Percentiles rank a stretch among this genome's conserved stretches.
Evolutionary conservation across 495 filamentous ascomycete species (phyloP).

Genomic region (Penicillium steckii): DNA sequence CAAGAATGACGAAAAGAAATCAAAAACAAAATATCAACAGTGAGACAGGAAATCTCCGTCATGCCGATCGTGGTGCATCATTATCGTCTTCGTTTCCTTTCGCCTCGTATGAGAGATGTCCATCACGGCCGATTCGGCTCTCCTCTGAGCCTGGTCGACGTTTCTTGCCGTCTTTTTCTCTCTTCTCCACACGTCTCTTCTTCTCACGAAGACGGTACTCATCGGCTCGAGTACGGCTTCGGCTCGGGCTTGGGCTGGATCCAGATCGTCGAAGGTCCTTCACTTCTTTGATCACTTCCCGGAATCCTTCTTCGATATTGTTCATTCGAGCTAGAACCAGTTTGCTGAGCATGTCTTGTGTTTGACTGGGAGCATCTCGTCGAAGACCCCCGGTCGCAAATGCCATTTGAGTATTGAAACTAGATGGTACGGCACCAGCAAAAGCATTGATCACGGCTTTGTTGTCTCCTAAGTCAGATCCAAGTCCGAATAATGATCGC

Average conservation of each 20-base stretch:
- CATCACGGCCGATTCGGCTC: constrained; percentile 22
- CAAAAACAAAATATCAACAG: not conserved
- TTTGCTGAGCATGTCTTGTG: constrained; percentile 70
- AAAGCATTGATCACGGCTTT: constrained; percentile 54
- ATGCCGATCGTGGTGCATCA: constrained; percentile 2
- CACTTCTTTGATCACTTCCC: constrained; percentile 81
- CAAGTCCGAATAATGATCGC: constrained; percentile 63
- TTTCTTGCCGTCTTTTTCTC: constrained; percentile 29
- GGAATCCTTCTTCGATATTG: constrained; percentile 80
- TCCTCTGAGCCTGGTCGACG: constrained; percentile 19
- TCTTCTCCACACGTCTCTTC: constrained; percentile 33
- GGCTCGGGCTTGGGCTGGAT: constrained; percentile 36
- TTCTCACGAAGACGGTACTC: constrained; percentile 30
- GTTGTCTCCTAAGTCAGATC: constrained; percentile 72
- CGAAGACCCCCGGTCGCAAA: constrained; percentile 56
- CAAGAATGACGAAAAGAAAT: not conserved
- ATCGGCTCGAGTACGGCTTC: constrained; percentile 28
- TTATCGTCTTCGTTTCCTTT: not conserved
- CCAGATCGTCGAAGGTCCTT: constrained; percentile 52
- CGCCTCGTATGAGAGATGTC: not conserved
- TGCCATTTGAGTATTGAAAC: constrained; percentile 76
- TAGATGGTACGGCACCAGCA: constrained; percentile 62
- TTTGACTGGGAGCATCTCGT: constrained; percentile 40
- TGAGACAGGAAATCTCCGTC: not conserved
- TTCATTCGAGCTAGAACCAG: constrained; percentile 92